Percentiles rank a stretch among this genome's conserved stretches.
These are phyloP conservation scores for Murraya paniculata DNA, from an alignment of 345 rosid genomes.

Conservation along the genomic window DNA sequence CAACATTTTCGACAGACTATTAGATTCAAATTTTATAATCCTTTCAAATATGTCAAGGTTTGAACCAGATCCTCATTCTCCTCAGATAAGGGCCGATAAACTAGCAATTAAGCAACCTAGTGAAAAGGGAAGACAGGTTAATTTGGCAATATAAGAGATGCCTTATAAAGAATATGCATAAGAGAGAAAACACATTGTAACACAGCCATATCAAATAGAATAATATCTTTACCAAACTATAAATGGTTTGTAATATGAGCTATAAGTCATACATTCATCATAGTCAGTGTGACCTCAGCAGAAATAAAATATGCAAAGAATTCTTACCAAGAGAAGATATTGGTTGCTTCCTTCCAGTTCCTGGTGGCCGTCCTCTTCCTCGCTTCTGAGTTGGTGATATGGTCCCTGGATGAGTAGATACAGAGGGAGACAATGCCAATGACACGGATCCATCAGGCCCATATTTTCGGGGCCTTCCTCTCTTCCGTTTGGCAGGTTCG, in stretches of 20 bases:
- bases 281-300: not conserved
- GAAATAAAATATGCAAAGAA: conserved; percentile 4
- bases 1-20: not conserved
- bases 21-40: not conserved
- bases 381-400: conserved; percentile 65
- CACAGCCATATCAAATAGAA: not conserved
- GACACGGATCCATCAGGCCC: conserved; percentile 77
- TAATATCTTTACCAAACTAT: not conserved
- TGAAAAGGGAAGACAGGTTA: not conserved
- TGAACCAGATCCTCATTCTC: not conserved
- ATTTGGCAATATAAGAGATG: not conserved
- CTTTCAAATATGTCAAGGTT: not conserved
- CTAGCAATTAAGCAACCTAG: not conserved
- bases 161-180: not conserved
- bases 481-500: conserved; percentile 66
- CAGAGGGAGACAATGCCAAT: conserved; percentile 69
- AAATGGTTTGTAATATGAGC: not conserved
- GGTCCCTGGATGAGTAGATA: conserved; percentile 53
- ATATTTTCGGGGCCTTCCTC: conserved; percentile 91
- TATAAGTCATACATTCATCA: not conserved
- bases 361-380: conserved; percentile 92
- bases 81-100: not conserved
- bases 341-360: conserved; percentile 79
- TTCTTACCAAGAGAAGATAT: conserved; percentile 60
- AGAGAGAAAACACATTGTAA: not conserved